A percentile compares a stretch with the other conserved stretches of the same genome.
phyloP scores from a whole-genome alignment of 805 yeast genomes.

The Candida ortonii region DNA sequence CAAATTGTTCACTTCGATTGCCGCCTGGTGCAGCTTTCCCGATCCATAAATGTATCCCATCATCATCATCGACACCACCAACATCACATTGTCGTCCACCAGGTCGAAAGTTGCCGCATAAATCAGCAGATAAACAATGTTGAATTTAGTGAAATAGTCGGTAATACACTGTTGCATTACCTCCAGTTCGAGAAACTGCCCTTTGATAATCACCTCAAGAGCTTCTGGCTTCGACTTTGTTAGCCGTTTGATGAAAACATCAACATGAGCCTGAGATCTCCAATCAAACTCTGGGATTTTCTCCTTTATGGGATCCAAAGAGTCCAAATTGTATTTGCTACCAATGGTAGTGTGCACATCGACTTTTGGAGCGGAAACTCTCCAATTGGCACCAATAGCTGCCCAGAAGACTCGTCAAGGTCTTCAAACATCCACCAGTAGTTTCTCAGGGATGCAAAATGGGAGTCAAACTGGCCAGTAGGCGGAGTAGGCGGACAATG shows the following conservation, averaged over 20 bases:
- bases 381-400: too few relatives aligned
- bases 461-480: too few relatives aligned
- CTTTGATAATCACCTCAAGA: not conserved
- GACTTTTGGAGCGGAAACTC: not conserved
- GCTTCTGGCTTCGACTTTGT: constrained; percentile 4
- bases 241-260: constrained; percentile 5
- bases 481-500: too few relatives aligned
- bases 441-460: too few relatives aligned
- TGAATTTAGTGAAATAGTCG: constrained; percentile 12
- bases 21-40: constrained; percentile 4
- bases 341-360: not conserved
- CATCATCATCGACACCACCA: constrained; percentile 10
- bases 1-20: constrained; percentile 11
- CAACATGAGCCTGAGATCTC: constrained; percentile 1
- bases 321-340: constrained; percentile 7
- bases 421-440: too few relatives aligned
- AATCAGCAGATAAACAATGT: constrained; percentile 15
- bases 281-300: constrained; percentile 6
- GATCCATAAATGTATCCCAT: constrained; percentile 11
- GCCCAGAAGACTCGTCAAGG: too few relatives aligned
- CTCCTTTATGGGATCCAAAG: constrained; percentile 1
- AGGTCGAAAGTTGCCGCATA: constrained; percentile 14
- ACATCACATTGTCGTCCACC: not conserved
- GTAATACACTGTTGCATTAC: constrained; percentile 10
- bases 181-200: constrained; percentile 6